phyloP scores from a whole-genome alignment of 805 yeast genomes.

The Saccharomycopsis fibuligera region DNA sequence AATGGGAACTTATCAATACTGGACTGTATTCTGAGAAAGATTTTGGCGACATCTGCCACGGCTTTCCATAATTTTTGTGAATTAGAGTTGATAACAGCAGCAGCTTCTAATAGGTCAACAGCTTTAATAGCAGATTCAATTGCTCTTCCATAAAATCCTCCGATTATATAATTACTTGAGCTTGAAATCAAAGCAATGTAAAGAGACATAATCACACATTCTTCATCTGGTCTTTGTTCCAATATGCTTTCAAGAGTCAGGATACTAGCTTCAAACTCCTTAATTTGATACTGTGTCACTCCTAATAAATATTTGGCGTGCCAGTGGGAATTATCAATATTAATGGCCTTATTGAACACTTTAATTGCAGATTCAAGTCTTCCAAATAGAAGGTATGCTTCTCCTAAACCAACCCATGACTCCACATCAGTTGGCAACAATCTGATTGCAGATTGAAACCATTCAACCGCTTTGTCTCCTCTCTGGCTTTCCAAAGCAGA shows the following conservation, averaged over 20 bases:
- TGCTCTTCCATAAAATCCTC: slow-evolving; percentile 64
- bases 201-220: slow-evolving; percentile 43
- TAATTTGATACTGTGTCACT: slow-evolving; percentile 52
- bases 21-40: slow-evolving; percentile 52
- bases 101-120: slow-evolving; percentile 35
- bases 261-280: slow-evolving; percentile 60
- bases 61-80: slow-evolving; percentile 63
- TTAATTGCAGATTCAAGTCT: slow-evolving; percentile 79
- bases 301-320: slow-evolving; percentile 65
- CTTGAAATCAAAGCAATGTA: slow-evolving; percentile 52
- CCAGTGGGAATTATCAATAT: slow-evolving; percentile 46
- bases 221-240: slow-evolving; percentile 40
- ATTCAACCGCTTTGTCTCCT: slow-evolving; percentile 74
- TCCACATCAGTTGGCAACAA: slow-evolving; percentile 53
- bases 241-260: slow-evolving; percentile 39
- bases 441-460: slow-evolving; percentile 82
- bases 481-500: slow-evolving; percentile 64
- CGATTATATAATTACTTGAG: slow-evolving; percentile 42
- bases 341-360: slow-evolving; percentile 65
- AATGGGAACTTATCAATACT: slow-evolving; percentile 46
- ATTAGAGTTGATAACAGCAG: slow-evolving; percentile 31
- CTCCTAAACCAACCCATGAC: slow-evolving; percentile 97
- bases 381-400: slow-evolving; percentile 82
- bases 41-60: slow-evolving; percentile 48
- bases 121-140: slow-evolving; percentile 29